Evolutionary conservation across 2,329 filamentous ascomycete species (phyloP).

Genomic region (Calonectria crousiana): DNA sequence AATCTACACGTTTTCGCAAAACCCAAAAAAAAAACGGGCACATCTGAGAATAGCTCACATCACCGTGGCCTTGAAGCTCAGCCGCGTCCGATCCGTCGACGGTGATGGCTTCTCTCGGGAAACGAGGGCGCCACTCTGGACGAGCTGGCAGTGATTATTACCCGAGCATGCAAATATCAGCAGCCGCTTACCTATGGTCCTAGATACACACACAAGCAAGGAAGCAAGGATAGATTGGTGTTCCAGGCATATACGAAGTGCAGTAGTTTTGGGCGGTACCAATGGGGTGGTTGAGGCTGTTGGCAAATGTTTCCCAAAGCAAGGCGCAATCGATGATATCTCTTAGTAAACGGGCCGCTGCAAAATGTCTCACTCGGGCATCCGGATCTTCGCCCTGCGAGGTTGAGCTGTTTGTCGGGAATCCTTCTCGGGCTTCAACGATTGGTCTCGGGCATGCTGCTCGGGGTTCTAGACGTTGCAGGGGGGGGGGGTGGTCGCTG

Average conservation of each 20-base stretch:
- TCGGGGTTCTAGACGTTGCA: background rate
- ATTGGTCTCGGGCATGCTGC: background rate
- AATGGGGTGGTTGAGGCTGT: background rate
- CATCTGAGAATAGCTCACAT: background rate
- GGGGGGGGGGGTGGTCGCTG: background rate
- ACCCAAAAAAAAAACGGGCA: background rate
- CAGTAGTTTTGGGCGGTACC: background rate
- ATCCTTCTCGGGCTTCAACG: conserved; percentile 14
- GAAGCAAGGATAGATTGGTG: background rate
- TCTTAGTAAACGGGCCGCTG: background rate
- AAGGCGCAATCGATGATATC: background rate
- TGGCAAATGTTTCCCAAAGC: background rate
- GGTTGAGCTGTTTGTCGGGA: background rate
- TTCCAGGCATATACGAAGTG: conserved; percentile 2
- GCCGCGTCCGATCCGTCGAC: background rate
- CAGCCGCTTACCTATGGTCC: conserved; percentile 1
- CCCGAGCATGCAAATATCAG: conserved; percentile 10
- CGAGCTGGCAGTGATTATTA: background rate
- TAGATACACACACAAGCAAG: background rate
- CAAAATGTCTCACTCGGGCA: background rate
- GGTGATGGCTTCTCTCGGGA: background rate
- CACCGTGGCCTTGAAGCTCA: background rate
- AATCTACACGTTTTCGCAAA: background rate
- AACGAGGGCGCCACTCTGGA: background rate
- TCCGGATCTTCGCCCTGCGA: background rate